A percentile compares a stretch with the other conserved stretches of the same genome.
phyloP scores from a whole-genome alignment of 805 yeast species.

The Komagataella ulmi region DNA sequence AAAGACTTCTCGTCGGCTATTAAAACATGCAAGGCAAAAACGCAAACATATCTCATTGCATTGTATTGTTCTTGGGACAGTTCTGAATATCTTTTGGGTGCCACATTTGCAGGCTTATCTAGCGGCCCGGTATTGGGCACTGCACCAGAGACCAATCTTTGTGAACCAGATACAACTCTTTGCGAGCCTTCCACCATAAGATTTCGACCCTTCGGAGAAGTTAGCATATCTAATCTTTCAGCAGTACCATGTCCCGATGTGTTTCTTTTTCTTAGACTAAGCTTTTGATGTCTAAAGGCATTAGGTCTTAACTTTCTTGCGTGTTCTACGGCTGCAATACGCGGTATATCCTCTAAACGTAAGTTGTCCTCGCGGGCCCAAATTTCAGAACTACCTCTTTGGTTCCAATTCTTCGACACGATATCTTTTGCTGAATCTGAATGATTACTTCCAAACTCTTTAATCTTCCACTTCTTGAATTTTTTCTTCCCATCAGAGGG shows the following conservation, averaged over 20 bases:
- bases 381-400: slow-evolving; percentile 46
- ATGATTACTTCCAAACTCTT: slow-evolving; percentile 6
- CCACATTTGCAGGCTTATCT: slow-evolving; percentile 7
- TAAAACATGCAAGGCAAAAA: slow-evolving; percentile 30
- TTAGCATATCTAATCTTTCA: slow-evolving; percentile 16
- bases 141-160: slow-evolving; percentile 1
- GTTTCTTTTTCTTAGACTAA: background rate
- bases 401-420: slow-evolving; percentile 15
- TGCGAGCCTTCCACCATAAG: slow-evolving; percentile 3
- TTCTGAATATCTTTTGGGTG: slow-evolving; percentile 49
- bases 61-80: slow-evolving; percentile 43
- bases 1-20: slow-evolving; percentile 14
- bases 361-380: slow-evolving; percentile 72
- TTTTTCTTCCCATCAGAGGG: slow-evolving; percentile 13
- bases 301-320: slow-evolving; percentile 89
- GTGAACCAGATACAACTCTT: background rate
- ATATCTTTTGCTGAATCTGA: background rate
- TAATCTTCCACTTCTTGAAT: slow-evolving; percentile 15
- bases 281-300: slow-evolving; percentile 72
- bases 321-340: slow-evolving; percentile 95
- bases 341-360: slow-evolving; percentile 90
- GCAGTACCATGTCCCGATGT: slow-evolving; percentile 3
- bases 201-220: slow-evolving; percentile 20
- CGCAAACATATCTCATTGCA: slow-evolving; percentile 45
- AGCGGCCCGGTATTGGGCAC: background rate